These are phyloP conservation scores for Inga laurina DNA, from an alignment of 306 rosid genomes.

Conservation along the genomic window DNA sequence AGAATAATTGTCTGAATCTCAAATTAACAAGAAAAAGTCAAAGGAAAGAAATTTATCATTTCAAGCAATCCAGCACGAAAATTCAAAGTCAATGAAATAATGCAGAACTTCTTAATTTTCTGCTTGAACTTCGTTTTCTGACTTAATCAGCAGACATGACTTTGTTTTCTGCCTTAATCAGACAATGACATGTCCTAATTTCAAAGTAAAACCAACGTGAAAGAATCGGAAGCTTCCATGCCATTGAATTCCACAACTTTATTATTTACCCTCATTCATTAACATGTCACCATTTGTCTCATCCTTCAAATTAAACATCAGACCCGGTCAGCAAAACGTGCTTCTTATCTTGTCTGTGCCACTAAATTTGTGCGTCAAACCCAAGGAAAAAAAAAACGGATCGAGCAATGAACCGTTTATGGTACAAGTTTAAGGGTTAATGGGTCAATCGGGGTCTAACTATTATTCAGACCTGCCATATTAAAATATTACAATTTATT, in stretches of 20 bases:
- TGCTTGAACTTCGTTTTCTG: neutral
- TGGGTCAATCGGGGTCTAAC: too few species aligned
- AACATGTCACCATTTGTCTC: neutral
- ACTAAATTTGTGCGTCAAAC: too few species aligned
- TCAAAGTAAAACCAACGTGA: neutral
- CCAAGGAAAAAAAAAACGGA: too few species aligned
- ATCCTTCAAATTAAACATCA: neutral
- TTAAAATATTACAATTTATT: too few species aligned
- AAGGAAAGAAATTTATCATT: neutral
- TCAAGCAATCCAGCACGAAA: neutral
- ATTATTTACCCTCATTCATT: neutral
- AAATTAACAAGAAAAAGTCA: neutral
- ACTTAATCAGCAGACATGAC: too few species aligned
- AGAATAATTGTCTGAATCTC: neutral
- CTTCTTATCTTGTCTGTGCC: neutral
- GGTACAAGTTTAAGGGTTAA: too few species aligned
- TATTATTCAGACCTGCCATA: too few species aligned
- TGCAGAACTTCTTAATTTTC: neutral
- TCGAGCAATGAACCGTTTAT: too few species aligned
- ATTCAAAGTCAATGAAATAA: neutral
- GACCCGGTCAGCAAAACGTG: neutral
- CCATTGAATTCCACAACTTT: neutral
- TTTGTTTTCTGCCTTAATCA: neutral
- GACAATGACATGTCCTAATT: neutral
- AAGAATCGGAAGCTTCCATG: neutral